Evolutionary conservation across 441 rosid genomes (phyloP).

Genomic region (Pelargonium cotyledonis): DNA sequence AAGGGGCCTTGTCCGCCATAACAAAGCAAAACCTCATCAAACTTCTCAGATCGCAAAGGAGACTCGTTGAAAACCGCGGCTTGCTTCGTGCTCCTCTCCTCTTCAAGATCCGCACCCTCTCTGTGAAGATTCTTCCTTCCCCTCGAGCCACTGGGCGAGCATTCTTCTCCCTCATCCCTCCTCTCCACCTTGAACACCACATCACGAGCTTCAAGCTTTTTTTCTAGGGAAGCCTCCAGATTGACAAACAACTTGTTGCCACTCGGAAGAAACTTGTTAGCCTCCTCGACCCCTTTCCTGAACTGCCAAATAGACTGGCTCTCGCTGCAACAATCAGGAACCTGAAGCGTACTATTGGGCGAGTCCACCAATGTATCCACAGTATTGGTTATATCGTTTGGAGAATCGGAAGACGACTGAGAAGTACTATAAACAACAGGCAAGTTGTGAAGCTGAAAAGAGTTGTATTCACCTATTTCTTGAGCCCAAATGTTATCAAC

Average conservation of each 20-base stretch:
- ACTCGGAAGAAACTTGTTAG: constrained; percentile 35
- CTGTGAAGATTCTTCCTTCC: constrained; percentile 36
- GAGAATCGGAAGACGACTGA: constrained; percentile 39
- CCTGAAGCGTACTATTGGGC: constrained; percentile 30
- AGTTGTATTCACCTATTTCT: constrained; percentile 26
- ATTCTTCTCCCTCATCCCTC: constrained; percentile 21
- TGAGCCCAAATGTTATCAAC: constrained; percentile 23
- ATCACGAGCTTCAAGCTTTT: constrained; percentile 8
- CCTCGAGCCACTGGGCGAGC: constrained; percentile 11
- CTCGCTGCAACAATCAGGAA: constrained; percentile 26
- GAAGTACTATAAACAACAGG: constrained; percentile 25
- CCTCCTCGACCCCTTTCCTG: constrained; percentile 45
- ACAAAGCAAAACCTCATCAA: constrained; percentile 54
- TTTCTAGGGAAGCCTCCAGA: constrained; percentile 19
- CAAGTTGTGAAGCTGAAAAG: constrained; percentile 24
- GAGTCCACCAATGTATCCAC: constrained; percentile 44
- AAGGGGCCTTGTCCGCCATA: constrained; percentile 29
- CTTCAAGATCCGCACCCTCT: constrained; percentile 32
- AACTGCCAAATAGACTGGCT: constrained; percentile 43
- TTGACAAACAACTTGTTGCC: constrained; percentile 28
- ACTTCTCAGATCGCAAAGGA: constrained; percentile 37
- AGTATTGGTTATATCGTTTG: constrained; percentile 29
- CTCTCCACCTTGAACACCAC: constrained; percentile 17
- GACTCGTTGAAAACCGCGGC: constrained; percentile 48
- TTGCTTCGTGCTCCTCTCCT: constrained; percentile 50